A percentile compares a stretch with the other conserved stretches of the same genome.
phyloP scores from a whole-genome alignment of 169 alveolate species.

The Hepatocystis sp. region DNA sequence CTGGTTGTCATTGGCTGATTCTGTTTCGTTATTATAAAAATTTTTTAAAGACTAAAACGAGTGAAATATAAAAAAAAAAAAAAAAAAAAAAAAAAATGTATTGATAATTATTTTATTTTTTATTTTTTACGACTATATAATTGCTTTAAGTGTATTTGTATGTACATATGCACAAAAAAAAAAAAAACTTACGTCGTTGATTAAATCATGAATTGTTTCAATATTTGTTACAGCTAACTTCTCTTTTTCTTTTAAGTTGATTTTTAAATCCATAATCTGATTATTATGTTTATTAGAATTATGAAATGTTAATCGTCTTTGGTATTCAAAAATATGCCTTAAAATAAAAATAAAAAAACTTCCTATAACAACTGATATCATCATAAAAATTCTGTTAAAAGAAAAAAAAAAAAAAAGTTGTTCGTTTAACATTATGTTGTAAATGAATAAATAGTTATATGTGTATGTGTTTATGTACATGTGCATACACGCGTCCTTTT shows the following conservation, averaged over 20 bases:
- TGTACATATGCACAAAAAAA: not conserved
- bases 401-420: not conserved
- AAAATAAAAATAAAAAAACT: conserved; percentile 60
- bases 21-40: not conserved
- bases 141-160: not conserved
- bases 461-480: not conserved
- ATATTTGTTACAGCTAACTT: conserved; percentile 45
- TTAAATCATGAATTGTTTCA: conserved; percentile 53
- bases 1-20: conserved; percentile 6
- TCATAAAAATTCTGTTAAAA: conserved; percentile 52
- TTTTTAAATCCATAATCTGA: conserved; percentile 50
- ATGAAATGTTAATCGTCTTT: conserved; percentile 67
- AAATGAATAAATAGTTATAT: not conserved
- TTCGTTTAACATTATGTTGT: not conserved
- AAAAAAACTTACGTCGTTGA: conserved; percentile 45
- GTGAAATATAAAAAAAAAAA: not conserved
- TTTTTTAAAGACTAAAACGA: conserved; percentile 26
- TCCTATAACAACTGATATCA: conserved; percentile 57
- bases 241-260: conserved; percentile 42
- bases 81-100: not conserved
- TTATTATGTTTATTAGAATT: conserved; percentile 68
- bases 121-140: not conserved
- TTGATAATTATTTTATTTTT: conserved; percentile 1
- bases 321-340: conserved; percentile 71
- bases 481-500: not conserved